Base-by-base conservation (phyloP, 106 monocot genomes). In the Dendrobium catenatum region DNA sequence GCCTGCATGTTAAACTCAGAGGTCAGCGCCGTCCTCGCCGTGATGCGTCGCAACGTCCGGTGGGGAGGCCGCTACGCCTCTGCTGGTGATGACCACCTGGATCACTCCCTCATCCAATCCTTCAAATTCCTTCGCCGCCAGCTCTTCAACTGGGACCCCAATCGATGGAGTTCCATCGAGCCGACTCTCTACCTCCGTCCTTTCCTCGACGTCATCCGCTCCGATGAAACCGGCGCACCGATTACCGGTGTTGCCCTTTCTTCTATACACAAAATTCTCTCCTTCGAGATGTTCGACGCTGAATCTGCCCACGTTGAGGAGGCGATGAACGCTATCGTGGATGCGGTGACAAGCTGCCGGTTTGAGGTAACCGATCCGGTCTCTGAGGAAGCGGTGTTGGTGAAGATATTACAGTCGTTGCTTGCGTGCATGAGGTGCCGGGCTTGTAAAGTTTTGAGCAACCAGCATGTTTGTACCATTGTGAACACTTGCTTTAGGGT, bases 181-280 rank as follows among this genome's bases (percentile, higher is more conserved):
- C 94, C 94, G 51, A 58, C 68, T 18, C 42, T 66, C 27, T 88
- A 88, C 80, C 88, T 94, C 79, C 83, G 82, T 55, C 92, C 95
- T 51, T 95, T 95, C 77, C 89, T 95, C 61, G 88, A 93, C 58
- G 86, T 96, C 58, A 81, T 96, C 79, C 86, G 84, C 42, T 96
- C 95, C 27, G 91, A 93, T 64, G 95, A 96, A 85, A 93, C 93
- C 9, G 89, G 89, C 68, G 93, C 95, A 33, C 95, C 91, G 4
- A 93, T 96, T 87, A 96, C 95, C 54, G 89, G 88, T 24, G 93
- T 89, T 29, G 89, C 93, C 37, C 85, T 96, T 56, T 89, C 93
- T 15, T 86, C 95, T 5, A 44, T 96, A 16, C 82, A 91, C 81
- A 93, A 93, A 79, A 87, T 96, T 80, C 80, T 96, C 64, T 79